Evolutionary conservation across 2,329 filamentous ascomycete species (phyloP).

Genomic region (Orbilia javanica): DNA sequence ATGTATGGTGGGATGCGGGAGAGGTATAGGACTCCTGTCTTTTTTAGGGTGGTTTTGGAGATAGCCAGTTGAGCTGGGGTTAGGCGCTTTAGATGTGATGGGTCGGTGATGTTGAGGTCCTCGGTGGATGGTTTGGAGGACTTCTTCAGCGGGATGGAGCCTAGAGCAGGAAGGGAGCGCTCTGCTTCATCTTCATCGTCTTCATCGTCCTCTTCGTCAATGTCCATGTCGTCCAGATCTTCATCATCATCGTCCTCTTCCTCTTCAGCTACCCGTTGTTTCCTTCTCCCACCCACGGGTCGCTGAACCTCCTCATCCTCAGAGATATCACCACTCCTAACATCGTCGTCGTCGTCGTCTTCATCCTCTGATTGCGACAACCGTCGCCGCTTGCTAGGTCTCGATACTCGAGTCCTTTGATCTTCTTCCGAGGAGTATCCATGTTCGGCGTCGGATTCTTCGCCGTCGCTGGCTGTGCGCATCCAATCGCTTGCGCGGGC

Average conservation of each 20-base stretch:
- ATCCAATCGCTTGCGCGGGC: conserved; percentile 58
- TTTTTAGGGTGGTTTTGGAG: conserved; percentile 75
- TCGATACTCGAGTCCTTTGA: conserved; percentile 35
- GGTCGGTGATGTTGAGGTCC: conserved; percentile 68
- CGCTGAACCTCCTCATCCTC: conserved; percentile 53
- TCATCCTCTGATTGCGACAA: conserved; percentile 50
- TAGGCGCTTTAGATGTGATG: conserved; percentile 67
- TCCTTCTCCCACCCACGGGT: conserved; percentile 41
- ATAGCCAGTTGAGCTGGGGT: conserved; percentile 77
- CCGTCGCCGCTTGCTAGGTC: conserved; percentile 52
- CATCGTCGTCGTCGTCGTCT: conserved; percentile 42
- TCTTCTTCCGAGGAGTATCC: conserved; percentile 49
- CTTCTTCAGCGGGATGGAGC: conserved; percentile 62
- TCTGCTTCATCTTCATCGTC: conserved; percentile 61
- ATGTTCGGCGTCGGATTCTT: conserved; percentile 6
- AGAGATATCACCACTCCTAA: conserved; percentile 16
- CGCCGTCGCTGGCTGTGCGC: conserved; percentile 38
- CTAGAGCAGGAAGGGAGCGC: conserved; percentile 59
- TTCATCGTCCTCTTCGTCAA: conserved; percentile 59
- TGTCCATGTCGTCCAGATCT: conserved; percentile 56
- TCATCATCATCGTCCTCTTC: conserved; percentile 61
- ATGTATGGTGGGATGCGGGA: conserved; percentile 89
- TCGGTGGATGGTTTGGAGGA: conserved; percentile 60
- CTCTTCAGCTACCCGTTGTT: conserved; percentile 1
- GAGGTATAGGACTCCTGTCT: conserved; percentile 84